Conservation (phyloP, 352 stramenopile species). For the Phytophthora gonapodyides region DNA sequence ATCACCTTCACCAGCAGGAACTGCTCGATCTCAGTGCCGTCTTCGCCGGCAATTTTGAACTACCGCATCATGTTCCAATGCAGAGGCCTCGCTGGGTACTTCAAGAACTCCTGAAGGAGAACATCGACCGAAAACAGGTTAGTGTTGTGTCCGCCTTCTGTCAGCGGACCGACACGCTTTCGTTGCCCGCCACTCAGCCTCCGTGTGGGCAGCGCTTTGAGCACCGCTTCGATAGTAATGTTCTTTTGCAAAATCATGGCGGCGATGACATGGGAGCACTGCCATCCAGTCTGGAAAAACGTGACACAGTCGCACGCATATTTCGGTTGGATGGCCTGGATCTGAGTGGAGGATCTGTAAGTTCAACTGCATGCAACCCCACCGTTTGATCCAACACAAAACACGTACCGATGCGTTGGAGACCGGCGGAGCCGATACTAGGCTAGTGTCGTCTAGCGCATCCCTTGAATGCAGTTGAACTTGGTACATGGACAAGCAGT, state of each 20-base stretch:
- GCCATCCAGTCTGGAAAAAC: conserved; percentile 7
- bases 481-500: conserved; percentile 5
- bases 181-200: conserved; percentile 6
- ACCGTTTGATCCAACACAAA: too few relatives aligned
- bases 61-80: conserved; percentile 10
- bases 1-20: conserved; percentile 1
- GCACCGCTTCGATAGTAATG: not conserved
- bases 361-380: too few relatives aligned
- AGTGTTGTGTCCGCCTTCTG: not conserved
- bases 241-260: conserved; percentile 3
- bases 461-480: not conserved
- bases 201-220: not conserved
- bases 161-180: not conserved
- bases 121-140: conserved; percentile 6
- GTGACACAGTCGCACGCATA: conserved; percentile 7
- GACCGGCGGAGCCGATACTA: too few relatives aligned
- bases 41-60: not conserved
- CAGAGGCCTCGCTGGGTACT: not conserved
- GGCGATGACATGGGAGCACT: conserved; percentile 9
- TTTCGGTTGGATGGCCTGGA: not conserved
- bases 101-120: not conserved
- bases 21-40: not conserved
- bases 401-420: too few relatives aligned
- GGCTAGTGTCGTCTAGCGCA: not conserved
- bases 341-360: too few relatives aligned